Conservation (phyloP, 345 rosid species). For the Erucastrum elatum region DNA sequence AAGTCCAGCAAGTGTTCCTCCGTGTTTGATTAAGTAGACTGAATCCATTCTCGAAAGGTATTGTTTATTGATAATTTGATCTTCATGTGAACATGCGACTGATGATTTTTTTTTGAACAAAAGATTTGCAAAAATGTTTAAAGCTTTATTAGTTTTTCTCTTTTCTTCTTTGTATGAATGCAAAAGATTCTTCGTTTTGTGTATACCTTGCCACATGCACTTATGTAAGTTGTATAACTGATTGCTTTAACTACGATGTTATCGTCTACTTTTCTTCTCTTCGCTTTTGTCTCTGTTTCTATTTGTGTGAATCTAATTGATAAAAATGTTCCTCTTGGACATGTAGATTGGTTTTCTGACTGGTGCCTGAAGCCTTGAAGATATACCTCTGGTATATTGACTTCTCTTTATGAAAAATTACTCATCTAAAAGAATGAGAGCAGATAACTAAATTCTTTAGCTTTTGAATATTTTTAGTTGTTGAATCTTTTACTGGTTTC, state of each 20-base stretch:
- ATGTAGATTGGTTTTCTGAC: slow-evolving; percentile 1
- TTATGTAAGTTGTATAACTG: slow-evolving; percentile 10
- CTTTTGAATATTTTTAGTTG: background rate
- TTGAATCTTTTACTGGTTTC: background rate
- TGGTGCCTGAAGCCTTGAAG: slow-evolving; percentile 31
- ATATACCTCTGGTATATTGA: slow-evolving; percentile 30
- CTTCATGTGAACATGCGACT: too few species aligned
- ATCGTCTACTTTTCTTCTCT: slow-evolving; percentile 29
- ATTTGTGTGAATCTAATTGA: background rate
- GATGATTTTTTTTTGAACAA: too few species aligned
- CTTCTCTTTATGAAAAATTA: slow-evolving; percentile 25
- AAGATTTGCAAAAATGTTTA: too few species aligned
- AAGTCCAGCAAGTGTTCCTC: background rate
- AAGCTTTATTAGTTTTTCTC: slow-evolving; percentile 28
- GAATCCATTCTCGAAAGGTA: too few species aligned
- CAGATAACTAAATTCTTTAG: slow-evolving; percentile 44
- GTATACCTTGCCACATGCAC: slow-evolving; percentile 2
- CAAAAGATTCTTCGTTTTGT: slow-evolving; percentile 39
- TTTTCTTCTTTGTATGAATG: slow-evolving; percentile 37
- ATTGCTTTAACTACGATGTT: slow-evolving; percentile 22
- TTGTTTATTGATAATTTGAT: too few species aligned
- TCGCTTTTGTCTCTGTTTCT: slow-evolving; percentile 6
- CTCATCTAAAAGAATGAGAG: slow-evolving; percentile 53
- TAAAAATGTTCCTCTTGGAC: background rate
- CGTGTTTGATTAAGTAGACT: background rate